Base-by-base conservation (phyloP, 768 basidiomycete species). In the Obba rivulosa region DNA sequence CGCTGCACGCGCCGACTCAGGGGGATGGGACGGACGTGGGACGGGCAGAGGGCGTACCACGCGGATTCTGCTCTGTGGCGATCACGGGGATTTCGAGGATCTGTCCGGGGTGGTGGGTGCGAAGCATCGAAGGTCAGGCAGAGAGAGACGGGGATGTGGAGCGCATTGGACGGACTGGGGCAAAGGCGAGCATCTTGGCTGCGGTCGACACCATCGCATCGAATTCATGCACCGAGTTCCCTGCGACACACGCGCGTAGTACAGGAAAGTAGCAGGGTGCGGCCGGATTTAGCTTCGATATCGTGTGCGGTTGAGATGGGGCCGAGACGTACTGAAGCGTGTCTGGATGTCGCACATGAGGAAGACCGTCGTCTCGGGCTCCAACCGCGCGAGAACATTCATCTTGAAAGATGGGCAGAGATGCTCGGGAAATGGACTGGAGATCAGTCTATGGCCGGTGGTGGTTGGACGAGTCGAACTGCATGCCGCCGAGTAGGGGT, bases 311-410 rank as follows among this genome's bases (percentile, higher is more conserved):
- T 13, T n/a, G 17, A 44, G 5, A 25, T 4, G 31, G 25, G 13
- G 20, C n/a, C n/a, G n/a, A 16, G 9, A 50, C 80, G 53, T 56
- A 90, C 89, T 69, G 67, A 92, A 86, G 53, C 79, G 77, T 8
- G 77, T 71, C 67, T 94, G 92, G 2, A 94, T 66, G 64, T 95
- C 93, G 63, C 92, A 96, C 22, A 91, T 69, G 49, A 94, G 77
- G 71, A 95, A 80, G 41, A 86, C 60, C 14, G 79, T 67, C 17
- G 57, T 56, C 2, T 53, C 56, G 35, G 63, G 83, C 13, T 31
- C 28, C 28, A 31, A 13, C 13, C 28, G 28, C 28, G 28, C n/a
- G n/a, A n/a, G n/a, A n/a, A n/a, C n/a, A n/a, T n/a, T n/a, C n/a
- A n/a, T n/a, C n/a, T n/a, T n/a, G n/a, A n/a, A n/a, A n/a, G n/a